Evolutionary conservation across 352 stramenopile species (phyloP).

Genomic region (Phytopythium kandeliae): DNA sequence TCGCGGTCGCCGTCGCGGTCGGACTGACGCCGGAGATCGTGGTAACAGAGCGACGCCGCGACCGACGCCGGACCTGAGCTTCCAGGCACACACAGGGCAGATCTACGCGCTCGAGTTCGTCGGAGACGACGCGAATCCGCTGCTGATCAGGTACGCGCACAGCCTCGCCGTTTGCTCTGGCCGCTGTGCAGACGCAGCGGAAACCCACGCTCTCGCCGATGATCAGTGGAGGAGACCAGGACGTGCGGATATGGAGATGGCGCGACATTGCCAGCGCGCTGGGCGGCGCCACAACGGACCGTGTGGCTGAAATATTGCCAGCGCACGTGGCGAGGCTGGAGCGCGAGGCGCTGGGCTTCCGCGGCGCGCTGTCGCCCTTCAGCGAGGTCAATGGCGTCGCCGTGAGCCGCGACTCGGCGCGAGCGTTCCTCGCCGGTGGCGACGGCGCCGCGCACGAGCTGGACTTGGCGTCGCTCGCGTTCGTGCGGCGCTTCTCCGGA

Average conservation of each 20-base stretch:
- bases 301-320: slow-evolving; percentile 33
- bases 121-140: slow-evolving; percentile 38
- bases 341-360: slow-evolving; percentile 48
- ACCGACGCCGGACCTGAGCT: slow-evolving; percentile 46
- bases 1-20: too few species aligned
- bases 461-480: slow-evolving; percentile 43
- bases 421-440: slow-evolving; percentile 58
- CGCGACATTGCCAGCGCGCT: slow-evolving; percentile 47
- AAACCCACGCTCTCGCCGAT: too few species aligned
- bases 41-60: slow-evolving; percentile 23
- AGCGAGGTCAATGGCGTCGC: slow-evolving; percentile 68
- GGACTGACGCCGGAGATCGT: background rate
- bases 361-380: slow-evolving; percentile 48
- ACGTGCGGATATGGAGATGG: slow-evolving; percentile 77
- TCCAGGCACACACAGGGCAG: slow-evolving; percentile 64
- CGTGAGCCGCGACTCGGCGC: slow-evolving; percentile 21
- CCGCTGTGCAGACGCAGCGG: too few species aligned
- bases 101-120: slow-evolving; percentile 72
- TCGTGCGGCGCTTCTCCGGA: slow-evolving; percentile 45
- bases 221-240: slow-evolving; percentile 71
- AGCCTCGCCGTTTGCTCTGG: too few species aligned
- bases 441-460: slow-evolving; percentile 60
- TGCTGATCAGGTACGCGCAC: slow-evolving; percentile 62
- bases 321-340: slow-evolving; percentile 47
- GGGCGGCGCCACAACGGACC: slow-evolving; percentile 5